Percentiles rank a stretch among this genome's conserved stretches.
These are phyloP conservation scores for Penicillium nordicum DNA, from an alignment of 2,329 filamentous ascomycete genomes.

Conservation along the genomic window DNA sequence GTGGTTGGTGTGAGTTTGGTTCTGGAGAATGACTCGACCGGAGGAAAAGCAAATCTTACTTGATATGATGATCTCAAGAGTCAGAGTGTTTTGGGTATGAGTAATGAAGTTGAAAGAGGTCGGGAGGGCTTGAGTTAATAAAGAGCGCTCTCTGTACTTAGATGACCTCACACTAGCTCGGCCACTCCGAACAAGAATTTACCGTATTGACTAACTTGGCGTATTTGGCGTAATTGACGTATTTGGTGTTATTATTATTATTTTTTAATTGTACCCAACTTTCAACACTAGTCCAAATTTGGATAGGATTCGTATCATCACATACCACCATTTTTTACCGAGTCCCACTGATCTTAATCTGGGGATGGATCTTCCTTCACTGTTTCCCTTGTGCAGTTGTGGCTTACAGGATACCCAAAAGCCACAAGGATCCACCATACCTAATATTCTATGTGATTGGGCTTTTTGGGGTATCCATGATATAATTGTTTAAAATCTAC, in stretches of 20 bases:
- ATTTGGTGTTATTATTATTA: not conserved
- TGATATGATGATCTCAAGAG: conserved; percentile 8
- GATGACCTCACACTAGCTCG: conserved; percentile 6
- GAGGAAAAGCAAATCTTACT: conserved; percentile 8
- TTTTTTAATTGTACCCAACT: not conserved
- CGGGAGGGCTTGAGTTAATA: conserved; percentile 13
- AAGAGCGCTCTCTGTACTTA: conserved; percentile 8
- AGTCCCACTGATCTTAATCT: conserved; percentile 22
- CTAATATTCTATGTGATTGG: conserved; percentile 7
- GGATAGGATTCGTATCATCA: not conserved
- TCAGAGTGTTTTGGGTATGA: conserved; percentile 3
- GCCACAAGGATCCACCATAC: conserved; percentile 5
- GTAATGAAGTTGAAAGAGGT: conserved; percentile 13
- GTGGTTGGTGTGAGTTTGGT: conserved; percentile 12
- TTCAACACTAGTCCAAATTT: conserved; percentile 9
- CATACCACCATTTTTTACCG: not conserved
- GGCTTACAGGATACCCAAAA: conserved; percentile 10
- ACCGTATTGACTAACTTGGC: conserved; percentile 1
- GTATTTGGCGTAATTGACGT: not conserved
- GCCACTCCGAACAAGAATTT: conserved; percentile 1
- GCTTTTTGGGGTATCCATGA: not conserved
- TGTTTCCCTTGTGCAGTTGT: conserved; percentile 5
- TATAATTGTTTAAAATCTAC: conserved; percentile 3
- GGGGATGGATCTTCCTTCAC: conserved; percentile 7
- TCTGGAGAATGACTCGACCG: conserved; percentile 22